Evolutionary conservation across 78 protist genomes (phyloP), one percentile per base, ranked within the genome.

Genomic region (Cavenderia fasciculata): DNA sequence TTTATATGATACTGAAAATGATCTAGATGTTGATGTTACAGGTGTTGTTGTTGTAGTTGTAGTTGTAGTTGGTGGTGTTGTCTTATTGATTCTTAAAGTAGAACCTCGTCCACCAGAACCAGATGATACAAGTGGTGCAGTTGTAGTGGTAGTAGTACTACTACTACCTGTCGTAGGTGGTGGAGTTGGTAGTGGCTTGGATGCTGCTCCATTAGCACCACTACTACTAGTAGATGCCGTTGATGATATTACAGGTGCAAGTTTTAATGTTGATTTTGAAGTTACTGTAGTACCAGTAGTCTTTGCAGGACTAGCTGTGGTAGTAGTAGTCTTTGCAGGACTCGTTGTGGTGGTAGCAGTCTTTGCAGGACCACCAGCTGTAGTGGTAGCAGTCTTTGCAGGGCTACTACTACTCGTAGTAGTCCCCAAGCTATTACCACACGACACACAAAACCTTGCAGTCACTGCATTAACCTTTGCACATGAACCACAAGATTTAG

Each of bases 391-490:
- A 40, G 66, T 36, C n/a, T 29, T 25, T 14, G 18, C 18, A 19
- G 27, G 8, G 63, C n/a, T 29, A 40, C 5, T 33, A 34, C 4
- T 19, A 25, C 31, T 49, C 65, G 47, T 40, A 62, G 11, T 72
- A 49, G 8, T 33, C 2, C 33, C 8, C 25, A 82, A 25, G 11
- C 51, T 57, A 36, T 65, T 69, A 7, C 90, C 90, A 82, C 90
- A 82, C 0, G 31, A 44, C 18, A 78, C 68, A 33, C 90, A 82
- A 57, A 82, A 82, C 47, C n/a, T 63, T 34, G 72, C 72, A n/a
- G 2, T 2, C 8, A n/a, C 29, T 27, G 63, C 63, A 34, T 5
- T n/a, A n/a, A n/a, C n/a, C n/a, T n/a, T n/a, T n/a, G n/a, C n/a
- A n/a, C n/a, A n/a, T n/a, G n/a, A n/a, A n/a, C n/a, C n/a, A n/a